phyloP scores from a whole-genome alignment of 352 stramenopile species.

The Aphanomyces invadans region DNA sequence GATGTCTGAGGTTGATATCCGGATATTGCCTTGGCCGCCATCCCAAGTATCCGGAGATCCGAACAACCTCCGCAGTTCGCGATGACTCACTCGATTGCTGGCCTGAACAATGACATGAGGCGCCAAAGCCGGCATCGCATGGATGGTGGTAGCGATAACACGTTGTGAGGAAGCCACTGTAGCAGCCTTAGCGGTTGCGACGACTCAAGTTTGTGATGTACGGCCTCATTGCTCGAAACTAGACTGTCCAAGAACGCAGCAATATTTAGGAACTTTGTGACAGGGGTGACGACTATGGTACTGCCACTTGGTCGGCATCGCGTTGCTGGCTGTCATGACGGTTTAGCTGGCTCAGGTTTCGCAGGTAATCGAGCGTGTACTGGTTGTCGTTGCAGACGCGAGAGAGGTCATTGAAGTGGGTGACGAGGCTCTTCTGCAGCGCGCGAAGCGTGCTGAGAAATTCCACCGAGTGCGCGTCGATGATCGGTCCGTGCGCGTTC shows the following conservation, averaged over 20 bases:
- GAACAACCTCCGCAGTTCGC: not conserved
- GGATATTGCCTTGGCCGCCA: not conserved
- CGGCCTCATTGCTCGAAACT: no score
- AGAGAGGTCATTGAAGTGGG: conserved; percentile 75
- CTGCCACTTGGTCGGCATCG: not conserved
- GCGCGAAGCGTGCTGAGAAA: conserved; percentile 79
- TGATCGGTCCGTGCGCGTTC: conserved; percentile 86
- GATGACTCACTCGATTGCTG: no score
- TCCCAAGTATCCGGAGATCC: not conserved
- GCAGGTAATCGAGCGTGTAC: conserved; percentile 82
- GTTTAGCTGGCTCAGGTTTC: conserved; percentile 26
- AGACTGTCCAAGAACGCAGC: no score
- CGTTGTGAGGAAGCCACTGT: no score
- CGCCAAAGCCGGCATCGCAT: no score
- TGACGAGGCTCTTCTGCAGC: conserved; percentile 79
- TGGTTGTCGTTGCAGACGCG: conserved; percentile 88
- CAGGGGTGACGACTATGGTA: not conserved
- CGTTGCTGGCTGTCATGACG: no score
- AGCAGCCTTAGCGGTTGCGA: no score
- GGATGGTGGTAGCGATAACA: no score
- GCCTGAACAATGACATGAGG: no score
- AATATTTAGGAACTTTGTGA: not conserved
- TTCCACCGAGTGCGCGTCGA: conserved; percentile 60
- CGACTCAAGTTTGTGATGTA: no score
- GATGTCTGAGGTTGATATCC: not conserved